Evolutionary conservation across 2,329 filamentous ascomycete genomes (phyloP).

Genomic region (Escovopsis sp.): DNA sequence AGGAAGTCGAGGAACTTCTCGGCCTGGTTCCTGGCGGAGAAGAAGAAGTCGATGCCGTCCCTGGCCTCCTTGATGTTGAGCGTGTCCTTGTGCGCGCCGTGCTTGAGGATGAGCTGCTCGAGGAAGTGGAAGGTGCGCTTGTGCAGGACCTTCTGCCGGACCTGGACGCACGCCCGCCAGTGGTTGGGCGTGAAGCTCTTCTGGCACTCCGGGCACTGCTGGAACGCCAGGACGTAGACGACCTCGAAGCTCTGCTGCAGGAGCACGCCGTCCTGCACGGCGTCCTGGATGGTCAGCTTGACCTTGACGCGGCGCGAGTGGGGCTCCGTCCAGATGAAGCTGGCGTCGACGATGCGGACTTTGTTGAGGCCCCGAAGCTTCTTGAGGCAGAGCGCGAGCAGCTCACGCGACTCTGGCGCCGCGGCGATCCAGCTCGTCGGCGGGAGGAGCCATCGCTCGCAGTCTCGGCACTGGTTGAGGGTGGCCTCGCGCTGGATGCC

Average conservation of each 20-base stretch:
- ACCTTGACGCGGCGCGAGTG: conserved; percentile 86
- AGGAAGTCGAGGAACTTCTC: conserved; percentile 89
- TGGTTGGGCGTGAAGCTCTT: conserved; percentile 96
- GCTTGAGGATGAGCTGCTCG: conserved; percentile 92
- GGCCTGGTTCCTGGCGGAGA: conserved; percentile 74
- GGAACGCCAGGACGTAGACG: conserved; percentile 75
- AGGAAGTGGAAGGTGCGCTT: conserved; percentile 63
- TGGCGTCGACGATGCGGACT: conserved; percentile 87
- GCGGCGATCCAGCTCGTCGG: conserved; percentile 79
- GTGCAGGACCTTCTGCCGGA: conserved; percentile 91
- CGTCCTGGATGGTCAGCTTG: conserved; percentile 82
- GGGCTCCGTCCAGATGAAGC: conserved; percentile 96
- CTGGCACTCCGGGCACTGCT: conserved; percentile 87
- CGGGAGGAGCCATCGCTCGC: conserved; percentile 83
- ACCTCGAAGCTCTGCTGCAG: conserved; percentile 95
- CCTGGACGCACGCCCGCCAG: conserved; percentile 86
- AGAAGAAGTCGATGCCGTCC: conserved; percentile 94
- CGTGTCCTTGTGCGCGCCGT: conserved; percentile 78
- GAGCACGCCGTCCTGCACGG: conserved; percentile 46
- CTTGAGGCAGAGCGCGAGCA: conserved; percentile 80
- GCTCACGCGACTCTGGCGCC: conserved; percentile 73
- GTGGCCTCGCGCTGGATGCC: conserved; percentile 84
- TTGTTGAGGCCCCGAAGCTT: conserved; percentile 77
- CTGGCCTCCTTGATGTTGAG: conserved; percentile 98
- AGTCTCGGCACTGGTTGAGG: conserved; percentile 85